A percentile compares a stretch with the other conserved stretches of the same genome.
Conservation (phyloP, 2,329 filamentous ascomycete genomes). For the Blastomyces parvus region DNA sequence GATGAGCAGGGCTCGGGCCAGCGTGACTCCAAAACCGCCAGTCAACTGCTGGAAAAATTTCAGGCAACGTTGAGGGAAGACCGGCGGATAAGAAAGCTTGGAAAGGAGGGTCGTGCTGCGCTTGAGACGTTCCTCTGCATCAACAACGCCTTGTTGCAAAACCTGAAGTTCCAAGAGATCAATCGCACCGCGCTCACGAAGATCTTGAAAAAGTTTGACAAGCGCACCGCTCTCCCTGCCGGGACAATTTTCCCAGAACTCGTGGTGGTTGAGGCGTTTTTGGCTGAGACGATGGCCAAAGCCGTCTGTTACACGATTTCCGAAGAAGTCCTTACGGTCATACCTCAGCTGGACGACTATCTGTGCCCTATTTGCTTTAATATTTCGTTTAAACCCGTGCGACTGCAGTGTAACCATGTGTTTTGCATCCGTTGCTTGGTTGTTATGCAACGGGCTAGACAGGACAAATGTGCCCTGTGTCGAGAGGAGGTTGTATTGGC, state of each 20-base stretch:
- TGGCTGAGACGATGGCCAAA: constrained; percentile 60
- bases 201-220: constrained; percentile 88
- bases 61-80: constrained; percentile 48
- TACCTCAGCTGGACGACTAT: constrained; percentile 79
- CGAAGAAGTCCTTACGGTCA: constrained; percentile 58
- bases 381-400: constrained; percentile 73
- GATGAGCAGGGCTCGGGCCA: constrained; percentile 61
- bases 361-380: constrained; percentile 70
- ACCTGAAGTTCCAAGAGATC: constrained; percentile 74
- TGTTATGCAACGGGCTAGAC: constrained; percentile 61
- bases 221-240: constrained; percentile 65
- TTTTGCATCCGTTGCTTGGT: constrained; percentile 81
- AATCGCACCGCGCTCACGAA: constrained; percentile 69
- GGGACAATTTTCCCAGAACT: constrained; percentile 52
- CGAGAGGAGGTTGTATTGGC: constrained; percentile 60
- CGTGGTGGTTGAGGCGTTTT: constrained; percentile 50
- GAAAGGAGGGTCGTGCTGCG: constrained; percentile 52
- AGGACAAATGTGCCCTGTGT: constrained; percentile 66
- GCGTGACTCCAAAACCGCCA: constrained; percentile 55
- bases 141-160: constrained; percentile 67
- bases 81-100: constrained; percentile 47
- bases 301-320: constrained; percentile 67
- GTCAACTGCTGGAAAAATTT: constrained; percentile 61
- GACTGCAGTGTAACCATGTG: constrained; percentile 62
- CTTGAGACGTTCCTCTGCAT: constrained; percentile 61